A percentile compares a stretch with the other conserved stretches of the same genome.
phyloP scores from a whole-genome alignment of 164 flowering plant species.

The Liriodendron chinense region DNA sequence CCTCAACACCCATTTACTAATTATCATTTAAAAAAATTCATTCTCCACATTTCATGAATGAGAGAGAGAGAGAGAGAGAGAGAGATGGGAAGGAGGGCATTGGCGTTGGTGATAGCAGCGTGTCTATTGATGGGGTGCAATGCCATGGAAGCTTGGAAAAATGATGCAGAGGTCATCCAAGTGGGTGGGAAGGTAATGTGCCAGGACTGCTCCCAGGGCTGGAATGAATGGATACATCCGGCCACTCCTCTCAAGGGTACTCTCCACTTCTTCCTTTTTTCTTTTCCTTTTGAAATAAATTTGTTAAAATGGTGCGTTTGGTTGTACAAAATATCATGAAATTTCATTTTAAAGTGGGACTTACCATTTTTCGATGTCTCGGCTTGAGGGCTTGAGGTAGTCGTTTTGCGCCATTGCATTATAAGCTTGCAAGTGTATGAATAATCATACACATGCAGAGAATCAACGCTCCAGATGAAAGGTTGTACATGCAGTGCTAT shows the following conservation, averaged over 20 bases:
- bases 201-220: slow-evolving; percentile 73
- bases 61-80: slow-evolving; percentile 17
- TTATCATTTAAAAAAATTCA: neutral
- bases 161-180: slow-evolving; percentile 29
- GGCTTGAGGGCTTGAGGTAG: no score
- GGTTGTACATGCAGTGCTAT: no score
- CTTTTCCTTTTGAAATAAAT: no score
- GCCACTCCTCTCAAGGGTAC: slow-evolving; percentile 62
- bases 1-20: neutral
- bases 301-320: no score
- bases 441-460: no score
- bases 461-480: no score
- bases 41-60: neutral
- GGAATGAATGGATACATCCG: slow-evolving; percentile 60
- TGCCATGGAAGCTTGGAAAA: slow-evolving; percentile 20
- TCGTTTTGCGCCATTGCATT: no score
- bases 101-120: slow-evolving; percentile 10
- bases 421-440: no score
- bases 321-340: no score
- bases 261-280: no score
- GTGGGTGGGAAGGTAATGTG: slow-evolving; percentile 73
- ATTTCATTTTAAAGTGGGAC: no score
- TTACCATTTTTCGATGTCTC: no score
- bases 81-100: slow-evolving; percentile 20
- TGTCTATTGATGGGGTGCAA: slow-evolving; percentile 22